Percentiles rank a stretch among this genome's conserved stretches.
Conservation (phyloP, 768 basidiomycete genomes). For the Mycena filopes region DNA sequence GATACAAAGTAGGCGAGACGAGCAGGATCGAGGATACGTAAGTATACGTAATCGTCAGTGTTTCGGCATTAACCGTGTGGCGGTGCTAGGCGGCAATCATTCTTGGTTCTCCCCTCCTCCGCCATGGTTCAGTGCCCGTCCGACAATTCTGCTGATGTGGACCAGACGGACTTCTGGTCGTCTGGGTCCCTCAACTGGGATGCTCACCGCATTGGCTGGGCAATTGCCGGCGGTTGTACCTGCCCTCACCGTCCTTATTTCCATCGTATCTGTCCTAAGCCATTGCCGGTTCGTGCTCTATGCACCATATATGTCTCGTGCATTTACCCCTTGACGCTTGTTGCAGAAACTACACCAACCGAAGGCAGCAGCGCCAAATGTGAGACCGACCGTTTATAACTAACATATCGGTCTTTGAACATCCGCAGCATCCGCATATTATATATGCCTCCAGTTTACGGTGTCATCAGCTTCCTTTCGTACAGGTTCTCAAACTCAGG, state of each 20-base stretch:
- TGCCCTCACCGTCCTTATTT: constrained; percentile 65
- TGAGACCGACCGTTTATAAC: constrained; percentile 43
- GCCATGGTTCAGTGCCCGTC: constrained; percentile 54
- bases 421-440: constrained; percentile 74
- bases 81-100: too few relatives aligned
- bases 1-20: too few relatives aligned
- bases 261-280: constrained; percentile 61
- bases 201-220: constrained; percentile 68
- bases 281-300: constrained; percentile 69
- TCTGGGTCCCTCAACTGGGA: constrained; percentile 57
- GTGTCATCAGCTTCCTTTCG: constrained; percentile 85
- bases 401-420: constrained; percentile 10
- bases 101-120: neutral
- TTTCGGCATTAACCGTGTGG: too few relatives aligned
- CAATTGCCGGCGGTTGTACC: constrained; percentile 67
- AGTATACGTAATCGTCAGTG: too few relatives aligned
- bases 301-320: neutral
- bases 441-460: constrained; percentile 87
- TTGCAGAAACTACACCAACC: constrained; percentile 76
- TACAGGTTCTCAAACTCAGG: too few relatives aligned
- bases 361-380: constrained; percentile 84
- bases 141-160: constrained; percentile 57
- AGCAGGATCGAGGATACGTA: too few relatives aligned
- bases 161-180: constrained; percentile 71
- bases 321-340: too few relatives aligned